phyloP scores from a whole-genome alignment of 176 grass and related monocot species.

The Oryza coarctata region DNA sequence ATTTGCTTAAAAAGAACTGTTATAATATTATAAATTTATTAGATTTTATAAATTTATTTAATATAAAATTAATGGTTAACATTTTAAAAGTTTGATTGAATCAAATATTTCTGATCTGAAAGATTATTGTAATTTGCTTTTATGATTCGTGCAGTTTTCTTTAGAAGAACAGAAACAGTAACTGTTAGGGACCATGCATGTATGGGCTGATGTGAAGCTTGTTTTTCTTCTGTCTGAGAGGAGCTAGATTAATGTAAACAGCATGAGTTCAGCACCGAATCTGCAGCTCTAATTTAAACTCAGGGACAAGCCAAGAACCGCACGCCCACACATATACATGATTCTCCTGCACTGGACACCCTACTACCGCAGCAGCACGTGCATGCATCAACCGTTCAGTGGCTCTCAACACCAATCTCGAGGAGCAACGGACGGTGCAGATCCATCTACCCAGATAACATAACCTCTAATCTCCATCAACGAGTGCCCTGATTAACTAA shows the following conservation, averaged over 20 bases:
- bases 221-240: background rate
- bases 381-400: background rate
- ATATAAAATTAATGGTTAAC: too few species aligned
- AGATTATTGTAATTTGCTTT: background rate
- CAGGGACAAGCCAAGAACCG: background rate
- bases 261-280: background rate
- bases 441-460: background rate
- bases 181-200: background rate
- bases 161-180: background rate
- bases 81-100: too few species aligned
- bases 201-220: background rate
- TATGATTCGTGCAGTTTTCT: background rate
- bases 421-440: background rate
- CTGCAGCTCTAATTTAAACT: background rate
- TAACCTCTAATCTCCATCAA: background rate
- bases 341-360: background rate
- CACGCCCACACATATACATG: constrained; percentile 4
- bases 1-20: too few species aligned
- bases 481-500: background rate
- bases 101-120: too few species aligned
- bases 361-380: background rate
- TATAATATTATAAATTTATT: too few species aligned
- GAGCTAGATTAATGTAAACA: constrained; percentile 2
- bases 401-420: background rate
- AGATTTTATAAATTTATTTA: too few species aligned